Evolutionary conservation across 2,329 filamentous ascomycete genomes (phyloP), one percentile per base, ranked within the genome.

Genomic region (Capronia epimyces): DNA sequence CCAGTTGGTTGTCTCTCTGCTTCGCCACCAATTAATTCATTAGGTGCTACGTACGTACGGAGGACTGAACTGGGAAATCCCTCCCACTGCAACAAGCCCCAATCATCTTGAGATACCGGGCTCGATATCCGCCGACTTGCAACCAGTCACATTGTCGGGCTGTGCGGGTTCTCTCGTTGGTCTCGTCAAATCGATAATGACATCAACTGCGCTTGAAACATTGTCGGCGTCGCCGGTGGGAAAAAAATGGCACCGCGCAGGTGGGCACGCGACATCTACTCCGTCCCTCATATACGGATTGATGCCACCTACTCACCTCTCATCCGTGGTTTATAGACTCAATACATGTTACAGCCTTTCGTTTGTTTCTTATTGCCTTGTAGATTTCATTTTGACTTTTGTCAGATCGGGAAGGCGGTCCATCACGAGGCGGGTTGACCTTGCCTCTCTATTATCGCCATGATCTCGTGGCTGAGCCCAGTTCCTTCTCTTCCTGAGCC

Each of bases 401-500:
- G n/a, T 37, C 34, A 37, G 12, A 20, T 12, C 12, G 34, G 34
- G 15, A 20, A 18, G 8, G 13, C 18, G 8, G 6, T 8, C 34
- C 12, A 32, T 3, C 7, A 32, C 36, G 16, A 39, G 32, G n/a
- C 32, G 5, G 15, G n/a, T 16, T 15, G 39, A 7, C 39, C 20
- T 42, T 25, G 13, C 15, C 15, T n/a, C 39, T 16, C 8, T 42
- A 12, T 32, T 13, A n/a, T 20, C 39, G 55, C 13, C 45, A 62
- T 57, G 55, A 56, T 62, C 27, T 57, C 53, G 27, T 55, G 31
- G 34, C 48, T 62, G 15, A 60, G 56, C 62, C 85, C 85, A 0
- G 72, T 89, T 3, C 87, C 87, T 1, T 68, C 75, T 1, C 89
- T 94, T 51, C 84, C 87, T 3, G 72, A 81, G 3, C 91, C 89